phyloP scores from a whole-genome alignment of 176 grass and related monocot genomes.

The Oryza meyeriana region DNA sequence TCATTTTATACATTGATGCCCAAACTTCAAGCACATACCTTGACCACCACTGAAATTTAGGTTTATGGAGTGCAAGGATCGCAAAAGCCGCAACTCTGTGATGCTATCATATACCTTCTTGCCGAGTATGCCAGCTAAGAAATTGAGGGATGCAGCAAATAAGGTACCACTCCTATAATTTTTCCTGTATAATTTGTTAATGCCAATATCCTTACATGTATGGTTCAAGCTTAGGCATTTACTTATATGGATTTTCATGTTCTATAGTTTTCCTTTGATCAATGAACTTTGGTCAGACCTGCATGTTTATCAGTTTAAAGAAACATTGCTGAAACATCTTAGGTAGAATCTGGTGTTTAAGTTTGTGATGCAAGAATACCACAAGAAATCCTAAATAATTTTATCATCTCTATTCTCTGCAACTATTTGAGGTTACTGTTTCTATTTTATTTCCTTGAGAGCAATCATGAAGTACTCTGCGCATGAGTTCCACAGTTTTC shows the following conservation, averaged over 20 bases:
- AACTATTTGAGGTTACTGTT: neutral
- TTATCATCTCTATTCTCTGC: neutral
- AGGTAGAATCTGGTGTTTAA: neutral
- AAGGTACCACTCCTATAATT: slow-evolving; percentile 45
- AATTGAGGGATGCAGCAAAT: slow-evolving; percentile 59
- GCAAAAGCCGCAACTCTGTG: slow-evolving; percentile 64
- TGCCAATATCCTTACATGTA: neutral
- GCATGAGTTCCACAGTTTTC: neutral
- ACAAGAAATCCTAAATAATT: neutral
- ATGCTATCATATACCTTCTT: slow-evolving; percentile 68
- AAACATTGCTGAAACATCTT: neutral
- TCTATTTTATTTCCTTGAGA: neutral
- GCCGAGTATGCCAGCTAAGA: slow-evolving; percentile 63
- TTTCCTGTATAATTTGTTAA: neutral
- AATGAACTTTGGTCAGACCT: neutral
- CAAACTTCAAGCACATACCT: neutral
- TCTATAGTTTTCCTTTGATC: neutral
- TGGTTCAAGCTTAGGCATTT: neutral
- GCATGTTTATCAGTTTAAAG: neutral
- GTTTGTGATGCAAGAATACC: neutral
- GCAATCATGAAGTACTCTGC: neutral
- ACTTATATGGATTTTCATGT: neutral
- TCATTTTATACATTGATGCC: neutral
- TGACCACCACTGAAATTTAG: slow-evolving; percentile 33
- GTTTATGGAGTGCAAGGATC: slow-evolving; percentile 88